A percentile compares a stretch with the other conserved stretches of the same genome.
These are phyloP conservation scores for Panellus pusillus DNA, from an alignment of 768 basidiomycete species.

Conservation along the genomic window DNA sequence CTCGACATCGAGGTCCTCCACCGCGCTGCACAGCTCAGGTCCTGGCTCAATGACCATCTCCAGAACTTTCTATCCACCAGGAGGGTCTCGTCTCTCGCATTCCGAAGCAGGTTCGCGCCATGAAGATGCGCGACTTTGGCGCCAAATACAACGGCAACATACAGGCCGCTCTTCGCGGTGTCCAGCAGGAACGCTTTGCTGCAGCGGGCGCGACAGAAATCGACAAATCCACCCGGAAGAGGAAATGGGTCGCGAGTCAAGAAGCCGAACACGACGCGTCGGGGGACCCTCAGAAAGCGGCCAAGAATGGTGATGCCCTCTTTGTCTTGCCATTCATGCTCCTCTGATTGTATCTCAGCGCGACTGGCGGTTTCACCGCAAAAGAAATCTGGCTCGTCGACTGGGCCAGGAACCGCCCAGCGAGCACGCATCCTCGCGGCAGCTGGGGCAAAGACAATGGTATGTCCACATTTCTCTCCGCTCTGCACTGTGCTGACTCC, in stretches of 20 bases:
- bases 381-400: conserved; percentile 50
- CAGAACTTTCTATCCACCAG: conserved; percentile 75
- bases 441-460: conserved; percentile 39
- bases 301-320: conserved; percentile 58
- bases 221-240: conserved; percentile 67
- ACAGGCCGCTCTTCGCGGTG: conserved; percentile 66
- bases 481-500: not conserved
- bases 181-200: conserved; percentile 63
- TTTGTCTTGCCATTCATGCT: not conserved
- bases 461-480: conserved; percentile 24
- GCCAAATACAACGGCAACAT: conserved; percentile 77
- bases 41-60: conserved; percentile 72
- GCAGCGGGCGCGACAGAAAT: conserved; percentile 57
- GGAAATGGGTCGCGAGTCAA: conserved; percentile 75
- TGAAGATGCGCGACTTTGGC: conserved; percentile 77
- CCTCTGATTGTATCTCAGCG: conserved; percentile 30
- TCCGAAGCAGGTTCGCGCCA: conserved; percentile 68
- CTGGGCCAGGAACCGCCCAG: conserved; percentile 54
- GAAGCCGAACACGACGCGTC: conserved; percentile 46
- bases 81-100: conserved; percentile 74
- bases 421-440: conserved; percentile 40
- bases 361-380: conserved; percentile 52
- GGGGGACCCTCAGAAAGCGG: conserved; percentile 44
- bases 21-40: conserved; percentile 69
- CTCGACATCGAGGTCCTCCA: conserved; percentile 83